Evolutionary conservation across 2,329 filamentous ascomycete species (phyloP).

Genomic region (Verticillium nubilum): DNA sequence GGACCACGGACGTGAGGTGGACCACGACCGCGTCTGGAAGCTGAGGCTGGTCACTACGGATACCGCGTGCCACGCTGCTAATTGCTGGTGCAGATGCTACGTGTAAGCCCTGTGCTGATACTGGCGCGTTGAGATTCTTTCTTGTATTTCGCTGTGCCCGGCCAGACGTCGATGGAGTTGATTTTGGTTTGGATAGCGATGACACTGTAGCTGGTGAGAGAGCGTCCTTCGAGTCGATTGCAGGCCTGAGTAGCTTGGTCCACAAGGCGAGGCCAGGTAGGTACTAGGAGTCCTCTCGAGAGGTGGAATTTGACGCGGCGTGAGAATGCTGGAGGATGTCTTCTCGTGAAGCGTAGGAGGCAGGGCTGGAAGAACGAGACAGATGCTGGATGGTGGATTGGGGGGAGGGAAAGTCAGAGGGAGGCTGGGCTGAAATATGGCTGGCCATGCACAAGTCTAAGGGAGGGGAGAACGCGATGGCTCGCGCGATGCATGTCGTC

Average conservation of each 20-base stretch:
- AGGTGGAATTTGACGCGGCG: neutral
- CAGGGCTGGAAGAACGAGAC: neutral
- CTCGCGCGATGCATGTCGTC: slow-evolving; percentile 6
- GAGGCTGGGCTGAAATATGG: neutral
- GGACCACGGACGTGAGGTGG: neutral
- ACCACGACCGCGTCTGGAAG: neutral
- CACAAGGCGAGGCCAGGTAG: neutral
- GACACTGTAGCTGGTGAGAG: neutral
- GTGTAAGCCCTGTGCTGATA: neutral
- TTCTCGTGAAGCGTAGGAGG: neutral
- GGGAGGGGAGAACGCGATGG: slow-evolving; percentile 10
- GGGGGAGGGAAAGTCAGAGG: neutral
- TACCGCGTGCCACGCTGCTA: slow-evolving; percentile 2
- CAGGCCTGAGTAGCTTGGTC: neutral
- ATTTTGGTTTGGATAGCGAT: neutral
- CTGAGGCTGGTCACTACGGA: slow-evolving; percentile 2
- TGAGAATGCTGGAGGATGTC: neutral
- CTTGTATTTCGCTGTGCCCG: neutral
- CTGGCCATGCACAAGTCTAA: neutral
- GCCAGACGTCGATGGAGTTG: neutral
- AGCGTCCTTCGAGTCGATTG: neutral
- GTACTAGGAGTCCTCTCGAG: neutral
- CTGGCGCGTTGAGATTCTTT: neutral
- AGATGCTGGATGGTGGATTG: neutral
- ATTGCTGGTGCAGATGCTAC: neutral